Percentiles rank a stretch among this genome's conserved stretches.
Conservation (phyloP, 2,329 filamentous ascomycete species). For the Hymenoscyphus infarciens region DNA sequence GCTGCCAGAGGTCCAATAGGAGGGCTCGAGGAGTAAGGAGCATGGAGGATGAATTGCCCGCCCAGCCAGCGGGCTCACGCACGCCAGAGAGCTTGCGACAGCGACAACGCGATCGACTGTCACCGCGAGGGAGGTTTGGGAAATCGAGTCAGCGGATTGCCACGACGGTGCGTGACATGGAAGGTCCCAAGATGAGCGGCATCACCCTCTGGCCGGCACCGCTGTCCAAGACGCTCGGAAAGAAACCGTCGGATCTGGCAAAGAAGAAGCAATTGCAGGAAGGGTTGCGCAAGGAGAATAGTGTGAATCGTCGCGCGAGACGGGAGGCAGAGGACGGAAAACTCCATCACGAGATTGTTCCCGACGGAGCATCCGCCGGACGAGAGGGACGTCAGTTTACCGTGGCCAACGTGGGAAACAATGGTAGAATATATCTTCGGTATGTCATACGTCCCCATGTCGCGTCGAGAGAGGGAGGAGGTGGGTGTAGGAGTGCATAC, state of each 20-base stretch:
- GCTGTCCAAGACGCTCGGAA: conserved; percentile 22
- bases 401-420: conserved; percentile 78
- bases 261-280: conserved; percentile 31
- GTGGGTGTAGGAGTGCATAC: conserved; percentile 14
- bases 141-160: conserved; percentile 25
- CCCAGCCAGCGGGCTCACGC: conserved; percentile 21
- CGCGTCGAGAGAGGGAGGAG: neutral
- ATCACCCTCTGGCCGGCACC: conserved; percentile 29
- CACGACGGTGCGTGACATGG: conserved; percentile 26
- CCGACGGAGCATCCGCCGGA: conserved; percentile 58
- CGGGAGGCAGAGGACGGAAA: conserved; percentile 47
- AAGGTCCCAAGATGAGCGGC: conserved; percentile 12
- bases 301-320: conserved; percentile 26
- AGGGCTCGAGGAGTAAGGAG: neutral
- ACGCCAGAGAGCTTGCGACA: conserved; percentile 34
- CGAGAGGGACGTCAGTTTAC: conserved; percentile 52
- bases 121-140: conserved; percentile 31
- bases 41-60: conserved; percentile 21
- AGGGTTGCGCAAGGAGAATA: conserved; percentile 31
- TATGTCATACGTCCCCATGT: conserved; percentile 42
- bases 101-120: conserved; percentile 35
- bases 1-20: conserved; percentile 10
- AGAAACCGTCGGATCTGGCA: conserved; percentile 23
- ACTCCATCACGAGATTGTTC: conserved; percentile 46
- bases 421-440: conserved; percentile 79